Evolutionary conservation across 2,329 filamentous ascomycete species (phyloP), one percentile per base, ranked within the genome.

Genomic region (Alternaria alternata): DNA sequence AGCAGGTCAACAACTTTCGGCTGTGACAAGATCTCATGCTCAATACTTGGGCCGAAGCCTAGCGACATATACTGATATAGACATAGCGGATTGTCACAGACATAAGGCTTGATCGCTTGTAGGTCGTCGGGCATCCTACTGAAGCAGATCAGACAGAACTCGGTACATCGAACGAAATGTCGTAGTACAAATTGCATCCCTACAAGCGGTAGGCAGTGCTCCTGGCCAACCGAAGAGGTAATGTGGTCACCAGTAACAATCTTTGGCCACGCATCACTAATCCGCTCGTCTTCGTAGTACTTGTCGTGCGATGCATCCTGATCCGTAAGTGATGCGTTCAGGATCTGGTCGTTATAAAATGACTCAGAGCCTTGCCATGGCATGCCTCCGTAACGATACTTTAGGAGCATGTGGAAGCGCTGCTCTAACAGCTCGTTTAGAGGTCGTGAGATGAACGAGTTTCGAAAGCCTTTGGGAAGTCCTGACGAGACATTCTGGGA

Each of bases 121-220:
- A 94, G 88, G 0, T 87, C 85, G 2, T 83, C 84, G 1, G 86
- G 77, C 36, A 92, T 84, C 66, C 85, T 89, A 66, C 86, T 86
- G 76, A 96, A 91, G 71, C 94, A 97, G 24, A 94, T 88, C 55
- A 96, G 85, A 76, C 94, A 97, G 76, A 94, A 96, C 54, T 95
- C 89, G 0, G 91, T 93, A 75, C 92, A 97, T 59, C 88, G 89
- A 7, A 91, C 86, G 61, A 97, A 88, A 69, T 93, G 91, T 1
- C 89, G 88, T 26, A 96, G 81, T 0, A 88, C 84, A 67, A 94
- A 95, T 65, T 96, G 91, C 84, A 92, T 91, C 1, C 82, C 83
- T 3, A 87, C 75, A 4, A 88, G 77, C 7, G 86, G 86, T 34
- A 89, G 81, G 1, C 86, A 88, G 46, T 82, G 70, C 12, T 74